Base-by-base conservation (phyloP, 1,284 basidiomycete genomes). In the Ganoderma multipileum region DNA sequence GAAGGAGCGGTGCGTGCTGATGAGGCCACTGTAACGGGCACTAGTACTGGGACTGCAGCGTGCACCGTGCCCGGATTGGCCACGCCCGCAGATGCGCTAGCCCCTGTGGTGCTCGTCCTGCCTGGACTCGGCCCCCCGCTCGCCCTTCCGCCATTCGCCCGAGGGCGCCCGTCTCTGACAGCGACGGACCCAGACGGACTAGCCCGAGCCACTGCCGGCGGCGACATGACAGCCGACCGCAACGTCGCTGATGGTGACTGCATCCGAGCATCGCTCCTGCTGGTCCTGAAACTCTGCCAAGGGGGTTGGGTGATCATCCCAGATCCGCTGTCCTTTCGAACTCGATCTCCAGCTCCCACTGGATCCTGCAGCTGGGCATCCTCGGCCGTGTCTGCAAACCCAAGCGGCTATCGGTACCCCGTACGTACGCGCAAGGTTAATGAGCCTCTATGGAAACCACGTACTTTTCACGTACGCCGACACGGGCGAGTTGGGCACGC, bases 1-100 rank as follows among this genome's bases (percentile, higher is more conserved):
- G 76, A 76, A 74, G 70, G 66, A 65, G 73, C 54, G 47, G 71
- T 68, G 67, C 72, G 71, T 67, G 71, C 60, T 66, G 68, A 69
- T 64, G 66, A 38, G 47, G 26, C 68, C n/a, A n/a, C n/a, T n/a
- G 33, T 8, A 33, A 8, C 33, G 33, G 33, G 33, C 36, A 39
- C 38, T 39, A 0, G 38, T 11, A 14, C 38, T 39, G 9, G 7
- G 63, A 23, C 20, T 23, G 44, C n/a, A 63, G 18, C 63, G 52
- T 38, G 55, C 33, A 18, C 11, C 20, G 20, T 44, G n/a, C 16
- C 30, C 33, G 50, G 60, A 42, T 55, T 67, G 66, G 42, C 52
- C 55, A 62, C 47, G 44, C 6, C 42, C 52, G 42, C 23, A 20
- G 41, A 33, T 33, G 14, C 54, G 18, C 30, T 33, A 9, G 9